Conservation (phyloP, 768 basidiomycete species). For the Podaxis pistillaris region DNA sequence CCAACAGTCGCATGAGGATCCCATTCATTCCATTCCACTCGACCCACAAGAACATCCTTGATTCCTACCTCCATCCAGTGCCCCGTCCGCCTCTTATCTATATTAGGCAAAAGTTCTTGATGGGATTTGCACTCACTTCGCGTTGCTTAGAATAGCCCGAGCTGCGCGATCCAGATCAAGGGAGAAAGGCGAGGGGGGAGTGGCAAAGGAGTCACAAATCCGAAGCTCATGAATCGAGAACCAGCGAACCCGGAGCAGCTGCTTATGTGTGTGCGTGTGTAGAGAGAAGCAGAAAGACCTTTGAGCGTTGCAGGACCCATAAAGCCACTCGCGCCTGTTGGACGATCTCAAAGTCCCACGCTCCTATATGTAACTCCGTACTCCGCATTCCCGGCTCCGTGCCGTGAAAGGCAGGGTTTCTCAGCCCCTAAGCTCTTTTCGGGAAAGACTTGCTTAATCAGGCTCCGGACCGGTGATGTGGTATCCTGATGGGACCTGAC, state of each 20-base stretch:
- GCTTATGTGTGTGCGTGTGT: too few species aligned
- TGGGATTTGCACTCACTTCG: conserved; percentile 3
- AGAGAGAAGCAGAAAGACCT: too few species aligned
- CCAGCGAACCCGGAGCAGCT: not conserved
- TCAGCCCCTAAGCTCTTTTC: not conserved
- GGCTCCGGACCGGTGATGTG: not conserved
- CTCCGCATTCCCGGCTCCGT: too few species aligned
- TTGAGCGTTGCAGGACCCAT: too few species aligned
- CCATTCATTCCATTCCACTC: not conserved
- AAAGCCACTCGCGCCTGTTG: too few species aligned
- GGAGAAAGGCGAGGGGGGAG: not conserved
- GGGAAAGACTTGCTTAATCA: not conserved
- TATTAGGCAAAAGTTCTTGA: conserved; percentile 5
- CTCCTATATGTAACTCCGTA: too few species aligned
- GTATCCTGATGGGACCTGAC: too few species aligned
- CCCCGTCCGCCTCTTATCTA: not conserved
- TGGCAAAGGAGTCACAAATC: not conserved
- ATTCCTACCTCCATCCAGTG: not conserved
- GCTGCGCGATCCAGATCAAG: conserved; percentile 1
- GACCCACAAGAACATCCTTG: not conserved
- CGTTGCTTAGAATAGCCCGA: conserved; percentile 4
- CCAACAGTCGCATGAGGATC: not conserved
- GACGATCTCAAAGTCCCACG: too few species aligned
- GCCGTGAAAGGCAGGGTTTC: not conserved
- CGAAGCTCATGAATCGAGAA: not conserved